Base-by-base conservation (phyloP, 2,329 filamentous ascomycete species). In the Hymenoscyphus albidus region DNA sequence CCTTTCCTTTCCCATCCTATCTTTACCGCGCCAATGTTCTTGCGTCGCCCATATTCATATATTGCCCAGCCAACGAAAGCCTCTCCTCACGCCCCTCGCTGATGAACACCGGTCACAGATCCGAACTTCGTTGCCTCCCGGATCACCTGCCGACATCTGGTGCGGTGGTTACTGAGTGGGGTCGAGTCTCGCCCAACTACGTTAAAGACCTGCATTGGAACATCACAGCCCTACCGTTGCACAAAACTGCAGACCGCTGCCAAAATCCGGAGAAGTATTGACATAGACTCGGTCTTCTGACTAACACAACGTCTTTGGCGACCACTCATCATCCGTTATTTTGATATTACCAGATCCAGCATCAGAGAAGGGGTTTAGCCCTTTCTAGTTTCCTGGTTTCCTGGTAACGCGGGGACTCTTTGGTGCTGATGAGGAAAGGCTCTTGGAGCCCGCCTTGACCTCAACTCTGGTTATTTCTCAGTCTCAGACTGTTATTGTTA, bases 141-240 rank as follows among this genome's bases (percentile, higher is more conserved):
- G 71, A 71, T 72, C 69, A 73, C 68, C 72, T 73, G 70, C 71
- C 73, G 71, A 70, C 65, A 67, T 67, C 64, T 70, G 65, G 67
- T 70, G 68, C 65, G 67, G 63, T 67, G 65, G 51, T 62, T 48
- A 40, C 61, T 56, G 65, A 67, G 71, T 70, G 70, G 69, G 67
- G 70, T 68, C 66, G 58, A 40, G 59, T 70, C 65, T 65, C 67
- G 64, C 63, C 65, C 61, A 61, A 62, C 42, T 58, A 64, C 65
- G 62, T 64, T 68, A 61, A 65, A 70, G 62, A 68, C 68, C 67
- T 72, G 71, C 69, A 65, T 73, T 71, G 72, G 71, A 73, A 71
- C 65, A 69, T 68, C 70, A 68, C 68, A 74, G 69, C 67, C 65
- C 64, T 72, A 66, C 68, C 51, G 70, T 71, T 69, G 69, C 67